Base-by-base conservation (phyloP, 257 asterid genomes). In the Scutellaria barbata region DNA sequence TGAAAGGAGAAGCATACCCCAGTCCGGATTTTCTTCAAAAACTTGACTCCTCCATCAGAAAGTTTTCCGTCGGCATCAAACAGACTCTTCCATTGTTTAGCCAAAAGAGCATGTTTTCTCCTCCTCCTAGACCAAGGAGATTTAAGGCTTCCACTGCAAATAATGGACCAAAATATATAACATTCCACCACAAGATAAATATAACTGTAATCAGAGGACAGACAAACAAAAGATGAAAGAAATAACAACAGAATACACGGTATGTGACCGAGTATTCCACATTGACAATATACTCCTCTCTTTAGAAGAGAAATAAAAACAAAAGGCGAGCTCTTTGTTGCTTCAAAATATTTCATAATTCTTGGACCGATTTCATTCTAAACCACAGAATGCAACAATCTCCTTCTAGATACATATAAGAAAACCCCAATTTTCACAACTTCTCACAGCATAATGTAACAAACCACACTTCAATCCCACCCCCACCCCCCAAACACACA, bases 101-200 rank as follows among this genome's bases (percentile, higher is more conserved):
- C 92, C 56, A 80, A 76, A 71, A 92, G 89, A 41, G 86, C 88
- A 77, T 84, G 84, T 76, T 88, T 92, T 69, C 97, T 84, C 81
- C 88, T 88, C 77, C 96, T 87, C 72, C 84, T 79, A 58, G 98
- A 88, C 98, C 98, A 90, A 20, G 98, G 96, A 69, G 97, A 90
- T 79, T 85, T 92, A 81, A 80, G 88, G 83, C 82, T 85, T 65
- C 88, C 95, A 82, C 93, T 83, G 89, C 22, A 61, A 67, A 60
- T 37, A 63, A 76, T 56, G 48, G 35, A 53, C 59, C 53, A 69
- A 45, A 43, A 67, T 11, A 68, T 72, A 51, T 79, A 41, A 74
- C 18, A 37, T 53, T 68, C 71, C 45, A 67, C 73, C 16, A 9
- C 52, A 12, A 73, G 50, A 69, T 43, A 50, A 71, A 33, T 20